Conservation (phyloP, 2,329 filamentous ascomycete genomes). For the Sporothrix luriei region DNA sequence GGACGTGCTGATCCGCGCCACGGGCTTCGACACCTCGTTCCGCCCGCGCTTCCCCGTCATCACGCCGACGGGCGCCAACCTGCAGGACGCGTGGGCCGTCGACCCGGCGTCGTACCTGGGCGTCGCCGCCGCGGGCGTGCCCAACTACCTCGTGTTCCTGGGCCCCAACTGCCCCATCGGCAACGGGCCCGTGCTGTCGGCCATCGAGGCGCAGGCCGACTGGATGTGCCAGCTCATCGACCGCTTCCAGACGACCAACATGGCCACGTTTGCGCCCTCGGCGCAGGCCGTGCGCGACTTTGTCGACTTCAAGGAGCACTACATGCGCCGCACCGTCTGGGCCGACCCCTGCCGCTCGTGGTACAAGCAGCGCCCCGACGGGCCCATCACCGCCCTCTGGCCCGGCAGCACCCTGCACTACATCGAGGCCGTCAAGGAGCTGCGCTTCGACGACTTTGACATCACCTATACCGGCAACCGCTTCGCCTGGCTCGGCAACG, state of each 20-base stretch:
- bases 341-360: slow-evolving; percentile 40
- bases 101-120: slow-evolving; percentile 43
- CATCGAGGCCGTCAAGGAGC: slow-evolving; percentile 39
- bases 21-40: slow-evolving; percentile 45
- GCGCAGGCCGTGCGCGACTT: slow-evolving; percentile 37
- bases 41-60: slow-evolving; percentile 42
- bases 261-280: slow-evolving; percentile 42
- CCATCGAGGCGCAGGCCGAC: slow-evolving; percentile 37
- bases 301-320: slow-evolving; percentile 41
- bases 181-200: slow-evolving; percentile 34
- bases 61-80: slow-evolving; percentile 32
- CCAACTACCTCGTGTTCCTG: slow-evolving; percentile 40
- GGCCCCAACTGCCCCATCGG: slow-evolving; percentile 36
- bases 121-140: slow-evolving; percentile 42
- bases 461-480: slow-evolving; percentile 37
- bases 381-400: slow-evolving; percentile 39
- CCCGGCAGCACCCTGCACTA: slow-evolving; percentile 38
- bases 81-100: slow-evolving; percentile 40
- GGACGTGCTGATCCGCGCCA: slow-evolving; percentile 44
- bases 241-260: slow-evolving; percentile 54
- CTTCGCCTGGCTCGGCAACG: slow-evolving; percentile 42
- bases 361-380: slow-evolving; percentile 39
- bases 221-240: slow-evolving; percentile 56
- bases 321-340: slow-evolving; percentile 42
- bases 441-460: slow-evolving; percentile 44